Percentiles rank a stretch among this genome's conserved stretches.
Conservation (phyloP, 306 rosid genomes). For the Gillenia trifoliata region DNA sequence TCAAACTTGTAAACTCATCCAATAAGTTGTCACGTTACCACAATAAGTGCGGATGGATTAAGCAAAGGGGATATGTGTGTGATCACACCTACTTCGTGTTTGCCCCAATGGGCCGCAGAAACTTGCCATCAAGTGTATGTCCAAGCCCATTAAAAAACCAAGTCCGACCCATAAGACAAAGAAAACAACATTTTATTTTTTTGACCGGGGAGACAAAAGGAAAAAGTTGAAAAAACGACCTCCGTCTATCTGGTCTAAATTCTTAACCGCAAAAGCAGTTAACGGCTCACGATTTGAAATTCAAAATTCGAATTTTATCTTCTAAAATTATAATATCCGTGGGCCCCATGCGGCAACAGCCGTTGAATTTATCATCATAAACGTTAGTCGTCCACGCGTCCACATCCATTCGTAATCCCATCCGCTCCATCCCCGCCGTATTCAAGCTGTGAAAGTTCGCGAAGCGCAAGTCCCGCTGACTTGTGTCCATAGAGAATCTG, state of each 20-base stretch:
- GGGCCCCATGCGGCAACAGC: slow-evolving; percentile 25
- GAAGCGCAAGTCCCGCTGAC: background rate
- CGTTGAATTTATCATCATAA: slow-evolving; percentile 5
- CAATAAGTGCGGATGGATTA: no score
- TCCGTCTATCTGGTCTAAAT: background rate
- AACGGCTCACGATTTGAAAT: slow-evolving; percentile 30
- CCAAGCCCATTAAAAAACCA: background rate
- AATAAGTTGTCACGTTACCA: no score
- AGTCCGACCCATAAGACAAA: background rate
- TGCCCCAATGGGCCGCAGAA: background rate
- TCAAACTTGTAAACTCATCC: no score
- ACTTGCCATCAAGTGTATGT: background rate
- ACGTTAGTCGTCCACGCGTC: slow-evolving; percentile 7
- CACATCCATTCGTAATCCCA: background rate
- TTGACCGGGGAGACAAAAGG: background rate
- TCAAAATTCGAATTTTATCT: slow-evolving; percentile 29
- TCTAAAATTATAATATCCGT: background rate
- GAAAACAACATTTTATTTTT: background rate
- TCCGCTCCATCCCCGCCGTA: background rate
- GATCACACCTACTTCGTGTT: background rate
- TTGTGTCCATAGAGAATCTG: rapidly evolving
- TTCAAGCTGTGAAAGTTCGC: background rate
- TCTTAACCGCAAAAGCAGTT: slow-evolving; percentile 19
- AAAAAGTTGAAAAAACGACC: background rate
- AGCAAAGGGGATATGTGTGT: background rate